phyloP scores from a whole-genome alignment of 2,329 filamentous ascomycete species.

The Aspergillus fructus region DNA sequence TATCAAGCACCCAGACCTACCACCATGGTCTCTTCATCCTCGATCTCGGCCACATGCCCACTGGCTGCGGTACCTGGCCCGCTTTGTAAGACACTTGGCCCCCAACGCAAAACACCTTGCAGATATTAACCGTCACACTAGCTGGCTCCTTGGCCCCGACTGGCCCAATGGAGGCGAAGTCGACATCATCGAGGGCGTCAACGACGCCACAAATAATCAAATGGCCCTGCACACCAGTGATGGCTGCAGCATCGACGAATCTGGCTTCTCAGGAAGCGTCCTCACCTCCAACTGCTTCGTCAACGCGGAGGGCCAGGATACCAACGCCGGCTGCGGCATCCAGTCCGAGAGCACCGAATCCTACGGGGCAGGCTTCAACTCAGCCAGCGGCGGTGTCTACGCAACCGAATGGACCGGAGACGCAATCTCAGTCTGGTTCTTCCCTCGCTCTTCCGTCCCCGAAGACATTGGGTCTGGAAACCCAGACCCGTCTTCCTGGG shows the following conservation, averaged over 20 bases:
- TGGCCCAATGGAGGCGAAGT: conserved; percentile 75
- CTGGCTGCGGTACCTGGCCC: conserved; percentile 72
- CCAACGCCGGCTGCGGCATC: conserved; percentile 61
- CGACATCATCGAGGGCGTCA: conserved; percentile 78
- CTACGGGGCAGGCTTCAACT: conserved; percentile 72
- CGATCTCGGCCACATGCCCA: conserved; percentile 73
- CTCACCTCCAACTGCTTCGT: conserved; percentile 60
- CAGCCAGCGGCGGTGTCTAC: conserved; percentile 67
- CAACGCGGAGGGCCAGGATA: conserved; percentile 41
- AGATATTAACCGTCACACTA: conserved; percentile 14
- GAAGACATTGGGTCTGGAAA: conserved; percentile 57
- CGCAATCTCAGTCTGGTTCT: conserved; percentile 79
- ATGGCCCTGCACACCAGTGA: conserved; percentile 68
- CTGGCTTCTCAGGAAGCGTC: conserved; percentile 48
- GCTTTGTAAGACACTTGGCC: conserved; percentile 52
- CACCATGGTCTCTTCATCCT: conserved; percentile 68
- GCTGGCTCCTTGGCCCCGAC: conserved; percentile 61
- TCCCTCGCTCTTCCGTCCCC: conserved; percentile 67
- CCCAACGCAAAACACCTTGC: background rate
- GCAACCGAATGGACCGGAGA: conserved; percentile 73
- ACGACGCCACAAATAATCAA: conserved; percentile 57
- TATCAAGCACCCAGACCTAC: conserved; percentile 65
- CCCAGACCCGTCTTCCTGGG: conserved; percentile 70
- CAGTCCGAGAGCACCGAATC: conserved; percentile 49
- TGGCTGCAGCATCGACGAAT: conserved; percentile 58